Percentiles rank a stretch among this genome's conserved stretches.
Conservation (phyloP, 129 eudicot genomes). For the Tagetes patula region DNA sequence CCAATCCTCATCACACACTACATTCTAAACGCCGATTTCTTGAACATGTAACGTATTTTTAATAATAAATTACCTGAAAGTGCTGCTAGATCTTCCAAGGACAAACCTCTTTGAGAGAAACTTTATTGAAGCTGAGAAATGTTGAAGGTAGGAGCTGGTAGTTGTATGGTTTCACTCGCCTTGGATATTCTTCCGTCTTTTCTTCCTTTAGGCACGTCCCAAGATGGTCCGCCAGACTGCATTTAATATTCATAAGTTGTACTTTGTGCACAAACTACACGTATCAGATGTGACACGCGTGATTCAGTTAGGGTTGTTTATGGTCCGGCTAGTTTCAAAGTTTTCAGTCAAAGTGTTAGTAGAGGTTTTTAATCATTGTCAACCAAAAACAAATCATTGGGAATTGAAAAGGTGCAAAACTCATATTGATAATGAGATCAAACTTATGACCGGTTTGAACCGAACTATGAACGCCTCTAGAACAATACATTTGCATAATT, state of each 20-base stretch:
- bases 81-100: conserved; percentile 67
- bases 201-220: conserved; percentile 86
- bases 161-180: conserved; percentile 64
- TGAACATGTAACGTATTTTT: background rate
- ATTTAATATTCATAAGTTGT: background rate
- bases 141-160: conserved; percentile 72
- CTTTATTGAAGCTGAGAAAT: conserved; percentile 71
- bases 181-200: conserved; percentile 78
- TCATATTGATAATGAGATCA: background rate
- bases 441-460: background rate
- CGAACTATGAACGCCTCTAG: background rate
- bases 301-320: background rate
- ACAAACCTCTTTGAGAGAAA: conserved; percentile 73
- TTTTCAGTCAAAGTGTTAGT: background rate
- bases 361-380: background rate
- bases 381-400: background rate
- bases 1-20: background rate
- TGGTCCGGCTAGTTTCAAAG: background rate
- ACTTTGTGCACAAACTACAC: conserved; percentile 3
- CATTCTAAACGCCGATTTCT: background rate
- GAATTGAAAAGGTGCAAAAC: background rate
- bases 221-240: conserved; percentile 81
- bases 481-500: background rate
- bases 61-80: conserved; percentile 52
- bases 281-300: background rate